Evolutionary conservation across 495 filamentous ascomycete species (phyloP), one percentile per base, ranked within the genome.

Genomic region (Aspergillus heteromorphus): DNA sequence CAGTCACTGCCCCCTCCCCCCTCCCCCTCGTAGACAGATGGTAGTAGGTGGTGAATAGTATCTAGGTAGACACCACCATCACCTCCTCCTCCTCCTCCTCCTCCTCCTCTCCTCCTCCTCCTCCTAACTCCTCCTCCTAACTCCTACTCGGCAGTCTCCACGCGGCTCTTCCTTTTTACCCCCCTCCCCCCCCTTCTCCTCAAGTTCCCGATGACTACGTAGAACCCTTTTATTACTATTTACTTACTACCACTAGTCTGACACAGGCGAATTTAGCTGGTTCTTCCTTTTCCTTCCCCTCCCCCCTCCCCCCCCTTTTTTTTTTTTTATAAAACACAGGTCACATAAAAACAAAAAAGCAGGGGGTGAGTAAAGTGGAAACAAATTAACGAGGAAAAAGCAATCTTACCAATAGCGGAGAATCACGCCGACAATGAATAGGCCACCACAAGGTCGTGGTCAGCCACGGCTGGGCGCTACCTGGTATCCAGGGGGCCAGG

Each of bases 401-500:
- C 30, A 54, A 49, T 49, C 55, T 38, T 38, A 38, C 23, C 38
- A 48, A 54, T 43, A 29, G 40, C 38, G 47, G 41, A 54, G 41
- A 51, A 56, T 20, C 14, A 47, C 17, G 18, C 27, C 7, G 13
- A 21, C 56, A 43, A 74, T 75, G 73, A 72, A 74, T 58, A 65
- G 64, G 57, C 70, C 66, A 59, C 68, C 65, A 59, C 67, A 73
- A 61, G 71, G 75, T 59, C 71, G 65, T 64, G 72, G 70, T 69
- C 76, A 75, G 62, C 65, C 70, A 61, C 66, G 75, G 56, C 73
- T 92, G 61, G 86, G 86, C 65, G 90, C 92, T 55, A 95, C 92
- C 45, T 96, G 95, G 75, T 87, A 88, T 70, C 92, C 93, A 60
- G 90, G 92, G 65, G 88, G 86, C 36, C 76, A 82, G 56, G 92